A percentile compares a stretch with the other conserved stretches of the same genome.
Evolutionary conservation across 2,329 filamentous ascomycete genomes (phyloP).

Genomic region (Parascedosporium putredinis): DNA sequence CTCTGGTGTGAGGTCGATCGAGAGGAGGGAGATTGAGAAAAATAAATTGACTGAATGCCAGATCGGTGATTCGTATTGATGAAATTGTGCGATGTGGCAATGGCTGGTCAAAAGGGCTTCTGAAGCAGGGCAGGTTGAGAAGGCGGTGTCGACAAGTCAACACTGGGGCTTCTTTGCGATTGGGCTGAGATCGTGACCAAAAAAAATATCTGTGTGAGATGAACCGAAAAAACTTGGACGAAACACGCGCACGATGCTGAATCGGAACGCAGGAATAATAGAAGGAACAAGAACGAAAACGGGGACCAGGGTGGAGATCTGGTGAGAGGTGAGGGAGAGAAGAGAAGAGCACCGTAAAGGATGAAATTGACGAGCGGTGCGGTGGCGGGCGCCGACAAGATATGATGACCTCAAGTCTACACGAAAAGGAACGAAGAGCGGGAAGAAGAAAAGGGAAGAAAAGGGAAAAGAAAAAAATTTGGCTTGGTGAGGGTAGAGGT

Average conservation of each 20-base stretch:
- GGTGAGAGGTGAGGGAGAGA: background rate
- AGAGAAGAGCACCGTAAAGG: constrained; percentile 7
- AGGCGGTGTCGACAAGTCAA: constrained; percentile 4
- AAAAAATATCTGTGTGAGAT: constrained; percentile 1
- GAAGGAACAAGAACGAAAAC: too few species aligned
- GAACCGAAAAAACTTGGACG: background rate
- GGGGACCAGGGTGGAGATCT: constrained; percentile 3
- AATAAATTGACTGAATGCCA: constrained; percentile 4
- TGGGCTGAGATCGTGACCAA: constrained; percentile 5
- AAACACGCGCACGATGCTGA: constrained; percentile 1
- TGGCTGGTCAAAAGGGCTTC: background rate
- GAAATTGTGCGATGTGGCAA: background rate
- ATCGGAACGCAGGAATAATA: constrained; percentile 2
- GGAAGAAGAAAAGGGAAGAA: constrained; percentile 8
- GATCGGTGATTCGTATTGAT: background rate
- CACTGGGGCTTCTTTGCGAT: background rate
- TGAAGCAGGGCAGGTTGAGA: constrained; percentile 2
- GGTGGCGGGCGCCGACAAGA: constrained; percentile 5
- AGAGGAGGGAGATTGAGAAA: background rate
- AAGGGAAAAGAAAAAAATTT: constrained; percentile 9
- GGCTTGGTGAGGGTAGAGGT: constrained; percentile 8
- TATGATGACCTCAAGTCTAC: constrained; percentile 8
- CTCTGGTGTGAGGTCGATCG: too few species aligned
- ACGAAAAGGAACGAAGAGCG: constrained; percentile 4
- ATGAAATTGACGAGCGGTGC: constrained; percentile 6